Base-by-base conservation (phyloP, 108 stramenopile genomes). In the Epipyxis sp. region DNA sequence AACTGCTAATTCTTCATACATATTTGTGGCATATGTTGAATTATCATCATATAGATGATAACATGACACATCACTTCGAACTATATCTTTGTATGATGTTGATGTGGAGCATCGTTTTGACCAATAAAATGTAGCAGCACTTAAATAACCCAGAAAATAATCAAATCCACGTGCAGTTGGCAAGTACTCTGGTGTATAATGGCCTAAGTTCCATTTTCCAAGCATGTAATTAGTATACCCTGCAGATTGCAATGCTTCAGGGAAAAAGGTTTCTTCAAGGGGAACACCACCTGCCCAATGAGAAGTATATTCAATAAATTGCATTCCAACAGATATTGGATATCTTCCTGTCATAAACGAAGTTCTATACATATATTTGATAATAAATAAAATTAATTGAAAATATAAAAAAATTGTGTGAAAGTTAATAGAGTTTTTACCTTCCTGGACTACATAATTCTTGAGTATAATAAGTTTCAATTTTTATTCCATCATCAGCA, bases 111-210 rank as follows among this genome's bases (percentile, higher is more conserved):
- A 1, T 16, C 76, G 80, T 65, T 90, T 88, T 27, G 87, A 80
- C 76, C 69, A 86, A 69, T 90, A 90, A 69, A 87, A 84, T 59
- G 86, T 81, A 1, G 78, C 86, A 25, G 86, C 90, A 20, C 29
- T 58, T 50, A 87, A 85, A 44, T 86, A 90, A 32, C 91, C 91
- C 50, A 90, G 81, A 89, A 88, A 92, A 40, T 80, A 74, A 67
- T 92, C 92, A 79, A 92, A 92, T 3, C 92, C 92, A 67, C 88
- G 89, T 29, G 90, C 81, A 10, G 89, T 88, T 25, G 90, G 92
- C 25, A 91, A 72, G 76, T 77, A 88, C 10, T 78, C 42, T 6
- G 69, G 81, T 35, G 76, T n/a, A n/a, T n/a, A n/a, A n/a, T n/a
- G n/a, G n/a, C n/a, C n/a, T n/a, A n/a, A n/a, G n/a, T n/a, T n/a